Evolutionary conservation across 805 yeast species (phyloP), one percentile per base, ranked within the genome.

Genomic region (Wickerhamiella allomyrinae): DNA sequence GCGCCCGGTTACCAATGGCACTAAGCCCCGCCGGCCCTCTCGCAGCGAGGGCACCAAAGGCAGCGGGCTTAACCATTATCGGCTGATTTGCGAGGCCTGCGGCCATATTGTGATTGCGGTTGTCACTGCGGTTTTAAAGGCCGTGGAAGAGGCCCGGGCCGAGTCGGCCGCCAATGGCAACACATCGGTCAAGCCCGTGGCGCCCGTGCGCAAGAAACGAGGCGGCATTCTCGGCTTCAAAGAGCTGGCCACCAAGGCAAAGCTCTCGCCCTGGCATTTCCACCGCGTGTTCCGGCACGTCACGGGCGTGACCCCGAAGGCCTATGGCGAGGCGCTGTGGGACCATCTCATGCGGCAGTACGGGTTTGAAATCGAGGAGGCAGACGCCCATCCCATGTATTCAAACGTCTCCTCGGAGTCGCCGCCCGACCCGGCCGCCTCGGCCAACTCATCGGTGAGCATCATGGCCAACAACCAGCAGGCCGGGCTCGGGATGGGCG

Each of bases 201-300:
- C 55, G 10, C 53, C 54, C 9, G 50, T 62, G 15, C 56, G 60
- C 41, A 59, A 59, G 49, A 50, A 61, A 42, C 52, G 65, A 17
- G 65, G 65, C 17, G 65, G 65, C 11, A 57, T 60, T 24, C 46
- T 61, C 49, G 65, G 78, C 47, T 85, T 85, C 65, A 81, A 83
- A 58, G 94, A 85, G 57, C 68, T 85, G 55, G 95, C 94, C 7
- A 77, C 83, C 17, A 80, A 84, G 56, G 77, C 86, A 8, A 79
- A 79, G 50, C 69, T 85, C 45, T 74, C 84, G 9, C 91, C 94
- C 20, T 85, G 94, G 94, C 95, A 85, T 60, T 85, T 85, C 61
- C 95, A 85, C 65, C 67, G 95, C 40, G 94, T 85, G 20, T 85
- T 85, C 67, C 79, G 85, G 60, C 73, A 78, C 42, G 82, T 84